Base-by-base conservation (phyloP, 495 filamentous ascomycete species). In the Hypoxylon rickii region DNA sequence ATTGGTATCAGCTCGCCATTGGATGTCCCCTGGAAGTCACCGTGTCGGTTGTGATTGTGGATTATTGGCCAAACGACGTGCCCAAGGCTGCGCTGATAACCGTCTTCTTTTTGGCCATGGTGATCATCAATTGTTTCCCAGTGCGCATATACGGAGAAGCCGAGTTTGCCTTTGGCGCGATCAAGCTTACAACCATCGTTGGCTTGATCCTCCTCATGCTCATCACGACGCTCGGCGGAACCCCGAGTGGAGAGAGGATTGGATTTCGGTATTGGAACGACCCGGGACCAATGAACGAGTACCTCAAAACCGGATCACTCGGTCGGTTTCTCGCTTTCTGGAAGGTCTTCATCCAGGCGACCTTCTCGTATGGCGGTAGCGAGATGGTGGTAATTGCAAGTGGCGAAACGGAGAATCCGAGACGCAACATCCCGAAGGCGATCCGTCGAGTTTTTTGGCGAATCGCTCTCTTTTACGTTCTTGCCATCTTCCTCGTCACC, bases 361-460 rank as follows among this genome's bases (percentile, higher is more conserved):
- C 82, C 0, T 86, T 83, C 61, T 75, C 72, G 0, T 86, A 83
- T 48, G 75, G 80, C 1, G 83, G 82, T 3, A 76, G 82, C 6
- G 76, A 80, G 61, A 79, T 76, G 48, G 74, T 83, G 2, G 83
- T 82, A 24, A 80, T 91, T 56, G 87, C 88, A 4, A 86, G 87
- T 1, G 86, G 84, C 40, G 88, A 92, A 73, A 89, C 87, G 4
- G 76, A 83, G 45, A 88, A 90, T 55, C 87, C 87, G 2, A 75
- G 85, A 55, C 80, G 83, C 63, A 86, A 85, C 20, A 83, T 90
- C n/a, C 87, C 87, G 0, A 78, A 81, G 12, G 87, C 86, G 0
- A 85, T 88, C 49, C 81, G 80, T 51, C 83, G 86, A 56, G 86
- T 87, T 3, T 89, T 88, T 65, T 86, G 77, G 71, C 79, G 87